phyloP scores from a whole-genome alignment of 805 yeast genomes.

The Kodamaea kakaduensis region DNA sequence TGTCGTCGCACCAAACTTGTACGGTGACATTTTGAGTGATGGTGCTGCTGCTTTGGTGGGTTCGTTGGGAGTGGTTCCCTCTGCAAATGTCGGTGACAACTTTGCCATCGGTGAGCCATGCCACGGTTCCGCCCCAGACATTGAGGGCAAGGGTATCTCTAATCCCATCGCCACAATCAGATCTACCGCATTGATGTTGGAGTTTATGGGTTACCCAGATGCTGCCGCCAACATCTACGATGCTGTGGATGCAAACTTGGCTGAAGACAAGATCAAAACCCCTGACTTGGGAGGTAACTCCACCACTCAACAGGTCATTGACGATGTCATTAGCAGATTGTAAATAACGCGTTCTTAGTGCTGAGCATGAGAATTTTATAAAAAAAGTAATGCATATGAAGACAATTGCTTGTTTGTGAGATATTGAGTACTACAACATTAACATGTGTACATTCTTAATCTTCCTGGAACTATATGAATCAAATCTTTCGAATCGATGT shows the following conservation, averaged over 20 bases:
- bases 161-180: constrained; percentile 98
- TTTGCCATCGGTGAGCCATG: constrained; percentile 99
- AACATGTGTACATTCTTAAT: too few species aligned
- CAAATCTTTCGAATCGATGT: neutral
- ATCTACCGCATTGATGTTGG: constrained; percentile 95
- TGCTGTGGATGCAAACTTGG: constrained; percentile 91
- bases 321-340: constrained; percentile 64
- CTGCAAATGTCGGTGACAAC: constrained; percentile 94
- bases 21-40: constrained; percentile 94
- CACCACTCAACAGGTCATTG: constrained; percentile 80
- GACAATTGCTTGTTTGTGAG: too few species aligned
- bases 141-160: constrained; percentile 90
- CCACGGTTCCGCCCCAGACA: constrained; percentile 99
- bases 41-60: constrained; percentile 99
- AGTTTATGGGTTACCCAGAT: constrained; percentile 85
- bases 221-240: constrained; percentile 89
- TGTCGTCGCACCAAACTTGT: constrained; percentile 96
- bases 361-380: too few species aligned
- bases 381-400: too few species aligned
- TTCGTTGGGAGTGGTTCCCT: constrained; percentile 95
- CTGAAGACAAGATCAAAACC: constrained; percentile 73
- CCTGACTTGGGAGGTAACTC: constrained; percentile 95
- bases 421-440: too few species aligned
- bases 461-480: too few species aligned
- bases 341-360: too few species aligned